phyloP scores from a whole-genome alignment of 139 green algal species.

The Penium margaritaceum region DNA sequence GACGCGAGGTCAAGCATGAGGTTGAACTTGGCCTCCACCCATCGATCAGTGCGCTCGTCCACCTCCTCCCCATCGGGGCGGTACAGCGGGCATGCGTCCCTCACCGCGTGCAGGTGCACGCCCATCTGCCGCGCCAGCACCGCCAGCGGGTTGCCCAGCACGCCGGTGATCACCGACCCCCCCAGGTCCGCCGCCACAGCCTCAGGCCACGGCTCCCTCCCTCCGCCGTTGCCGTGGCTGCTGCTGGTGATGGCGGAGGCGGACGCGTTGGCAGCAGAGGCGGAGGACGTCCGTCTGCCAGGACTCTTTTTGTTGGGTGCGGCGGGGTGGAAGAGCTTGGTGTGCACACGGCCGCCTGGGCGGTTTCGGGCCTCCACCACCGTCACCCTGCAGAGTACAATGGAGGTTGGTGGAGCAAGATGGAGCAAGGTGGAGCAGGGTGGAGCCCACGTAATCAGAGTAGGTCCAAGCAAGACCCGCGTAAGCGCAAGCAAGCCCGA shows the following conservation, averaged over 20 bases:
- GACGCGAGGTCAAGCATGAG: conserved; percentile 59
- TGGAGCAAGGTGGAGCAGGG: too few relatives aligned
- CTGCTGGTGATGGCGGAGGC: too few relatives aligned
- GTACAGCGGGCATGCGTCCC: conserved; percentile 49
- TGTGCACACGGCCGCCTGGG: conserved; percentile 76
- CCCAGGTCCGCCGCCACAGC: conserved; percentile 70
- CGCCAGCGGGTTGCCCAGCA: conserved; percentile 78
- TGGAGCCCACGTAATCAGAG: too few relatives aligned
- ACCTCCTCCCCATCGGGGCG: conserved; percentile 28
- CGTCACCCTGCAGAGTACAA: conserved; percentile 54
- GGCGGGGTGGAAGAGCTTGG: conserved; percentile 48
- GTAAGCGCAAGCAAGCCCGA: too few relatives aligned
- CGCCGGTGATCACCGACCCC: conserved; percentile 81
- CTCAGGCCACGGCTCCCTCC: too few relatives aligned
- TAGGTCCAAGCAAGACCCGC: too few relatives aligned
- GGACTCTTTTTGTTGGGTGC: conserved; percentile 40
- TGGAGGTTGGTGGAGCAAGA: too few relatives aligned
- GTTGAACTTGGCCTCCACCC: conserved; percentile 65
- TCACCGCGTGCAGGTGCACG: conserved; percentile 75
- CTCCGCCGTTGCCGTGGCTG: too few relatives aligned
- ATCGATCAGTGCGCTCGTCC: conserved; percentile 34
- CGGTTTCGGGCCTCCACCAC: conserved; percentile 72
- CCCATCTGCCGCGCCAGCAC: conserved; percentile 47
- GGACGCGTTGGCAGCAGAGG: too few relatives aligned
- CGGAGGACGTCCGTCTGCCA: too few relatives aligned